Evolutionary conservation across 345 rosid species (phyloP).

Genomic region (Euphorbia peplus): DNA sequence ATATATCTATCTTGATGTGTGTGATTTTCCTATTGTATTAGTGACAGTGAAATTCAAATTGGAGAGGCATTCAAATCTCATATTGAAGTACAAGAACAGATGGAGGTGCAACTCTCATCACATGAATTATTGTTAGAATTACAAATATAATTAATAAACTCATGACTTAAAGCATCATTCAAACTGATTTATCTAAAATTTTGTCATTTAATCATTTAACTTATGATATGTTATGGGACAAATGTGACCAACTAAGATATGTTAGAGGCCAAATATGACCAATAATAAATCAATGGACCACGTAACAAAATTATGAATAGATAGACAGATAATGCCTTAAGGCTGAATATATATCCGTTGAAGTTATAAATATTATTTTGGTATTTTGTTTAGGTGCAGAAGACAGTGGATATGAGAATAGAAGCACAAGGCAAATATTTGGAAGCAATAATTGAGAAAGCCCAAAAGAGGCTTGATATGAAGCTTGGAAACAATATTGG

Average conservation of each 20-base stretch:
- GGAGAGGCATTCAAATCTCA: slow-evolving; percentile 51
- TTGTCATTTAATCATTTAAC: no score
- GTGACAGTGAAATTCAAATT: slow-evolving; percentile 45
- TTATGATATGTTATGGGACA: no score
- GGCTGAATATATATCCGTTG: no score
- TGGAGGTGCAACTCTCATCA: slow-evolving; percentile 47
- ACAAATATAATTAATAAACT: neutral
- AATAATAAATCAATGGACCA: no score
- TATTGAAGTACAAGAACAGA: slow-evolving; percentile 62
- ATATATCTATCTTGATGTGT: no score
- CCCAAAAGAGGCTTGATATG: slow-evolving; percentile 59
- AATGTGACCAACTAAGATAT: no score
- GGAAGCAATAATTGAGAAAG: slow-evolving; percentile 67
- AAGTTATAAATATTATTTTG: neutral
- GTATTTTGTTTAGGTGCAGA: slow-evolving; percentile 48
- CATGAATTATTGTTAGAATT: no score
- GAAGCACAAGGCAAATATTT: slow-evolving; percentile 87
- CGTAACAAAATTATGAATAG: no score
- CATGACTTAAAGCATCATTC: no score
- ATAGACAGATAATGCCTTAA: no score
- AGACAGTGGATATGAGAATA: slow-evolving; percentile 73
- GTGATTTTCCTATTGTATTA: neutral
- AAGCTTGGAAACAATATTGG: slow-evolving; percentile 17
- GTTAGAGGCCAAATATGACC: no score
- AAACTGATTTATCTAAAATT: no score